phyloP scores from a whole-genome alignment of 148 eudicot genomes.

The Amaranthus palmeri region DNA sequence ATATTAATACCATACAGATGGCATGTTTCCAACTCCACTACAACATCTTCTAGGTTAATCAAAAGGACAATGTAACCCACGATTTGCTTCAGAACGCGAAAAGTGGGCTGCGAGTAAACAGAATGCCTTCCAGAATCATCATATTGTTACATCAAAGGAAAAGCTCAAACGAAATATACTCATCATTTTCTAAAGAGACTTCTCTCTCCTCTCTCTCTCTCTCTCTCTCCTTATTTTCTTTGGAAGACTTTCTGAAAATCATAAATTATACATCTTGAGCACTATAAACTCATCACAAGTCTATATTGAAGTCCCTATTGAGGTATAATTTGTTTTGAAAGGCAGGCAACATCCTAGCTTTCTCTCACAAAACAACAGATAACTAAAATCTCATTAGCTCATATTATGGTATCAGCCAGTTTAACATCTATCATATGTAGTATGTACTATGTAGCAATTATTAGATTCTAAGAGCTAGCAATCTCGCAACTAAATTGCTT shows the following conservation, averaged over 20 bases:
- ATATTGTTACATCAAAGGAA: neutral
- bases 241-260: neutral
- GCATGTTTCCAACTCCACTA: slow-evolving; percentile 4
- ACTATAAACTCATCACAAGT: neutral
- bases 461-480: no score
- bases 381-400: neutral
- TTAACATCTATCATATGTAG: neutral
- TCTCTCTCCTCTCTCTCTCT: neutral
- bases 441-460: neutral
- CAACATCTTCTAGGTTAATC: neutral
- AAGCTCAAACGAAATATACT: neutral
- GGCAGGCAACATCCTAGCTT: neutral
- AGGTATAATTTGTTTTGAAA: neutral
- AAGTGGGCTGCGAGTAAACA: neutral
- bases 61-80: neutral
- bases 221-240: neutral
- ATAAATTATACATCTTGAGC: neutral
- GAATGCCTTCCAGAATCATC: neutral
- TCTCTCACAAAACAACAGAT: neutral
- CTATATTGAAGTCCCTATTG: neutral
- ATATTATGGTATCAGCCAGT: neutral
- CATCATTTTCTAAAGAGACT: neutral
- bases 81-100: neutral
- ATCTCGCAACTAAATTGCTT: no score
- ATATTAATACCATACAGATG: neutral